Base-by-base conservation (phyloP, 495 filamentous ascomycete genomes). In the Annulohypoxylon moriforme region DNA sequence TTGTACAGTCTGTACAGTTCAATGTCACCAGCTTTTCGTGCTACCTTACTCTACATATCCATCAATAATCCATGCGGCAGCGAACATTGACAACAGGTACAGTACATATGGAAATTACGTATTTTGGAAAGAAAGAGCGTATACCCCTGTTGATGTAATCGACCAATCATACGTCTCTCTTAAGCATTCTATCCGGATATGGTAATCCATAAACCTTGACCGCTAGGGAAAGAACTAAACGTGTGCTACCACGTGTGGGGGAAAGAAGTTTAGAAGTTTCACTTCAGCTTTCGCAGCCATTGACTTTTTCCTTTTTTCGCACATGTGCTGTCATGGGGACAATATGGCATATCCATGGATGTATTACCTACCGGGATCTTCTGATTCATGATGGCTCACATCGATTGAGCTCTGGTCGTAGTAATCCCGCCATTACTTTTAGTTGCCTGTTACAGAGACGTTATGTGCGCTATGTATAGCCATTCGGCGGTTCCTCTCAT, bases 161-260 rank as follows among this genome's bases (percentile, higher is more conserved):
- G 13, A 22, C 69, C 69, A 72, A 72, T 72, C 29, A 49, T 3
- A 36, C 36, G 0, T 18, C 34, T 22, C 20, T 13, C 14, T 64
- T 33, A 11, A n/a, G 18, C 52, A 42, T 72, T 24, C 49, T 47
- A 40, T 60, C 69, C 69, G 60, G 64, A 72, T 68, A 46, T 47
- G 69, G 69, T 64, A 72, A 68, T 52, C 69, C 69, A 64, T n/a
- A 27, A 40, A 40, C 34, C 55, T 56, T 34, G 38, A 47, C 50
- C 60, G 50, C 59, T 14, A 49, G 57, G 58, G 42, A 25, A 29
- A 13, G 38, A 27, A 38, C 27, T 70, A 22, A 40, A 36, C 42
- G 52, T 63, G 67, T 69, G 52, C 20, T 60, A 69, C 49, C 69
- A 64, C 53, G 44, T 67, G 69, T 71, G 63, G 62, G 58, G 69